Evolutionary conservation across 1,284 basidiomycete species (phyloP).

Genomic region (Xerocomus nothofagi): DNA sequence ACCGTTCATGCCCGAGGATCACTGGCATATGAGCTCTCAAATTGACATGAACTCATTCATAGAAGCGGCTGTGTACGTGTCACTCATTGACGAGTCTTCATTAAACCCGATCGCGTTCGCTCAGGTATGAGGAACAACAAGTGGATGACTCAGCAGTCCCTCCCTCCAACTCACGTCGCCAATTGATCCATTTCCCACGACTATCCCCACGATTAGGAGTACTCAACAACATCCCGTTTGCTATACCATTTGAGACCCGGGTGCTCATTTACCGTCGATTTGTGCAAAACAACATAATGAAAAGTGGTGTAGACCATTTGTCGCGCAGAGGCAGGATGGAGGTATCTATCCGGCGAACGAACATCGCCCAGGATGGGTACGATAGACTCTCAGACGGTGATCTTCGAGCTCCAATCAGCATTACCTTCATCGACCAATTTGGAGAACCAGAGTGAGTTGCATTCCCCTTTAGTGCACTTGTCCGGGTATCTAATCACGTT

Average conservation of each 20-base stretch:
- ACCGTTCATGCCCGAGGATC: constrained; percentile 76
- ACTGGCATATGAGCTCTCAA: constrained; percentile 84
- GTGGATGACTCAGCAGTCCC: constrained; percentile 35
- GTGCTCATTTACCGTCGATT: constrained; percentile 90
- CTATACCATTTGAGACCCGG: constrained; percentile 90
- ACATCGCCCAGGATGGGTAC: constrained; percentile 88
- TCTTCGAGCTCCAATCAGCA: constrained; percentile 80
- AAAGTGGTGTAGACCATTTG: constrained; percentile 18
- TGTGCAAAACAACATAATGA: constrained; percentile 58
- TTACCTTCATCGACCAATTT: constrained; percentile 90
- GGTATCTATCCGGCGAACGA: constrained; percentile 71
- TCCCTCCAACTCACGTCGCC: constrained; percentile 61
- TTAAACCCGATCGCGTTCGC: background rate
- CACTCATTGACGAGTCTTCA: background rate
- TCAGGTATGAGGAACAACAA: constrained; percentile 60
- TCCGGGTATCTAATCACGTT: constrained; percentile 1
- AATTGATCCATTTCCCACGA: constrained; percentile 61
- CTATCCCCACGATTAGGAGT: constrained; percentile 88
- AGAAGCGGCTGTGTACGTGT: constrained; percentile 77
- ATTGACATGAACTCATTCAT: constrained; percentile 86
- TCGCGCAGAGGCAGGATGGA: constrained; percentile 37
- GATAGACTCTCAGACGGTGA: constrained; percentile 73
- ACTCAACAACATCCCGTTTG: constrained; percentile 95
- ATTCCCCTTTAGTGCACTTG: background rate
- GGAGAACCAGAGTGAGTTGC: constrained; percentile 74